phyloP scores from a whole-genome alignment of 2,329 filamentous ascomycete genomes.

The Colletotrichum costaricense region DNA sequence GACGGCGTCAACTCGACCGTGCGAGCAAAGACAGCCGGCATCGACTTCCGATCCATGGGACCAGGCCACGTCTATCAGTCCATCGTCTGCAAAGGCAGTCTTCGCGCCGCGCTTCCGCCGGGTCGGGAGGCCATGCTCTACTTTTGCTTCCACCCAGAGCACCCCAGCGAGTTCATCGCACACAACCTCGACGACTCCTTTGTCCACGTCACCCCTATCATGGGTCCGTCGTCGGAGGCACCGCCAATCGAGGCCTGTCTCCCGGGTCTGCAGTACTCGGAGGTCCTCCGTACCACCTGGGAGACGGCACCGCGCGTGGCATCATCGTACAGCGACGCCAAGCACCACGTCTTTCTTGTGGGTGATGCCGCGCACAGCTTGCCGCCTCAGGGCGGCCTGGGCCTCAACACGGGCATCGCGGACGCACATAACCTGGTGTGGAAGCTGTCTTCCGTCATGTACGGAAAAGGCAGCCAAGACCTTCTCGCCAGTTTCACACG shows the following conservation, averaged over 20 bases:
- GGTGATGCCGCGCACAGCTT: constrained; percentile 70
- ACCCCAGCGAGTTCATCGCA: constrained; percentile 27
- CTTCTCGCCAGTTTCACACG: constrained; percentile 20
- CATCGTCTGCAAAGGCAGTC: constrained; percentile 19
- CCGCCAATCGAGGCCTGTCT: constrained; percentile 28
- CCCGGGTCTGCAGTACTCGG: constrained; percentile 17
- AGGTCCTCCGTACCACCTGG: constrained; percentile 24
- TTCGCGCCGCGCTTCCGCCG: constrained; percentile 19
- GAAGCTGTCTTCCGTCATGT: constrained; percentile 47
- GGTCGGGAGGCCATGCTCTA: constrained; percentile 30
- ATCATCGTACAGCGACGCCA: constrained; percentile 29
- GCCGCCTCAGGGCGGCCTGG: constrained; percentile 66
- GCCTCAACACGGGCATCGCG: constrained; percentile 68
- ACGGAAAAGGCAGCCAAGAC: background rate
- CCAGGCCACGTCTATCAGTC: constrained; percentile 24
- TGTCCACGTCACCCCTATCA: constrained; percentile 22
- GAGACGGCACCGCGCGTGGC: constrained; percentile 23
- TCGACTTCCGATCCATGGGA: constrained; percentile 21
- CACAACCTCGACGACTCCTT: constrained; percentile 19
- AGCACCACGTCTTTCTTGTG: constrained; percentile 51
- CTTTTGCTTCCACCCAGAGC: constrained; percentile 30
- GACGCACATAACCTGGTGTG: constrained; percentile 67
- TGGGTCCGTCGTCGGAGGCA: constrained; percentile 6
- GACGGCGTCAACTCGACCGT: constrained; percentile 25
- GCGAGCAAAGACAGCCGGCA: constrained; percentile 13